Conservation (phyloP, 345 rosid genomes). For the Reutealis trisperma region DNA sequence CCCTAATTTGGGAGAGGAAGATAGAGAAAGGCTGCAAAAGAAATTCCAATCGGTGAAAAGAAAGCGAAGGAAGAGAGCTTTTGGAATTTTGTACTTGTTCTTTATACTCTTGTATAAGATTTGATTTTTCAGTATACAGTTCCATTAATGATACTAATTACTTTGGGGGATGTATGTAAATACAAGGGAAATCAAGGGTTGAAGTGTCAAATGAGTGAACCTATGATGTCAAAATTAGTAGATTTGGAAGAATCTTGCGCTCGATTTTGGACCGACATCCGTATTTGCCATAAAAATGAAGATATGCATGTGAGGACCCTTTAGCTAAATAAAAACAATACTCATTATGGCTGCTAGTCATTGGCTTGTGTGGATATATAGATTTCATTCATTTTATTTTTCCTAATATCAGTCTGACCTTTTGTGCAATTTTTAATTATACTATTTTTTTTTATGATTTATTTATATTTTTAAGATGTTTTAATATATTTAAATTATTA, state of each 20-base stretch:
- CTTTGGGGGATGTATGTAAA: not conserved
- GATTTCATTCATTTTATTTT: not conserved
- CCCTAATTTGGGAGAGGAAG: slow-evolving; percentile 30
- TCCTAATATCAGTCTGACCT: no score
- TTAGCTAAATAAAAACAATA: not conserved
- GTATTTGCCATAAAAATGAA: not conserved
- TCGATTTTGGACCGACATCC: not conserved
- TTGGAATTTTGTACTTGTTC: slow-evolving; percentile 8
- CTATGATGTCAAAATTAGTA: not conserved
- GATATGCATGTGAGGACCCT: not conserved
- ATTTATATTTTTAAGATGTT: no score
- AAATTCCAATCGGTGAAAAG: slow-evolving; percentile 17
- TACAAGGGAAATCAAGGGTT: not conserved
- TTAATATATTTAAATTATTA: no score
- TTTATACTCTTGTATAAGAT: not conserved
- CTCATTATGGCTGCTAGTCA: no score
- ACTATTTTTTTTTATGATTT: no score
- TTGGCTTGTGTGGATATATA: not conserved
- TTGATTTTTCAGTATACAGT: no score
- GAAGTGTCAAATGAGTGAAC: not conserved
- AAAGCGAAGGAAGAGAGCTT: not conserved
- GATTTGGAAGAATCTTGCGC: not conserved
- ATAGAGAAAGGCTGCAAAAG: not conserved
- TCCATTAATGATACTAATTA: no score
- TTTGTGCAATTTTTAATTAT: no score